Percentiles rank a stretch among this genome's conserved stretches.
These are phyloP conservation scores for Stylonectria norvegica DNA, from an alignment of 2,329 filamentous ascomycete species.

Conservation along the genomic window DNA sequence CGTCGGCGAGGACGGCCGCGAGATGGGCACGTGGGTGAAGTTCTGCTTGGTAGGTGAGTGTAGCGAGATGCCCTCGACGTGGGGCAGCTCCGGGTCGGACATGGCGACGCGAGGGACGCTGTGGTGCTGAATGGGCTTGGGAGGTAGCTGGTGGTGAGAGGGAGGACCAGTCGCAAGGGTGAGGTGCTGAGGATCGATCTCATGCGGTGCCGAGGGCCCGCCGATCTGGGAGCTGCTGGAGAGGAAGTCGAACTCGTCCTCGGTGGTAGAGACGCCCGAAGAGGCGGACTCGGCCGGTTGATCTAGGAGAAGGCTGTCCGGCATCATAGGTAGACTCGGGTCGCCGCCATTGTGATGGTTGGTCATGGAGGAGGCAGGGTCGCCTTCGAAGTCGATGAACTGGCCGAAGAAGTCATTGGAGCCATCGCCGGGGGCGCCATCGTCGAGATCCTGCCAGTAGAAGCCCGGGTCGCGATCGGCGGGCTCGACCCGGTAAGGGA, in stretches of 20 bases:
- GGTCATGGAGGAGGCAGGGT: constrained; percentile 21
- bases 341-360: constrained; percentile 18
- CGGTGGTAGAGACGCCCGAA: constrained; percentile 33
- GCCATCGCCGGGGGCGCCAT: constrained; percentile 26
- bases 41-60: constrained; percentile 35
- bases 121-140: constrained; percentile 9
- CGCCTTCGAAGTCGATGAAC: constrained; percentile 36
- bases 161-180: constrained; percentile 13
- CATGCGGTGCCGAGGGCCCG: constrained; percentile 19
- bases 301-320: constrained; percentile 29
- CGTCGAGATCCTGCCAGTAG: constrained; percentile 35
- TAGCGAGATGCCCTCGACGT: constrained; percentile 46
- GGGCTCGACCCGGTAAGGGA: constrained; percentile 33
- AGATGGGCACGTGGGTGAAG: constrained; percentile 22
- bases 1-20: constrained; percentile 32
- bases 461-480: constrained; percentile 35
- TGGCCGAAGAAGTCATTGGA: constrained; percentile 36
- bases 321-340: constrained; percentile 23
- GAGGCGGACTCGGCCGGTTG: constrained; percentile 32
- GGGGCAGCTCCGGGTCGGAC: constrained; percentile 47
- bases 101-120: constrained; percentile 37
- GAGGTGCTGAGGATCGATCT: constrained; percentile 30
- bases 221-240: constrained; percentile 33
- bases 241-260: constrained; percentile 37
- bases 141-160: neutral